These are phyloP conservation scores for Globisporangium mamillatum DNA, from an alignment of 352 stramenopile species.

Conservation along the genomic window DNA sequence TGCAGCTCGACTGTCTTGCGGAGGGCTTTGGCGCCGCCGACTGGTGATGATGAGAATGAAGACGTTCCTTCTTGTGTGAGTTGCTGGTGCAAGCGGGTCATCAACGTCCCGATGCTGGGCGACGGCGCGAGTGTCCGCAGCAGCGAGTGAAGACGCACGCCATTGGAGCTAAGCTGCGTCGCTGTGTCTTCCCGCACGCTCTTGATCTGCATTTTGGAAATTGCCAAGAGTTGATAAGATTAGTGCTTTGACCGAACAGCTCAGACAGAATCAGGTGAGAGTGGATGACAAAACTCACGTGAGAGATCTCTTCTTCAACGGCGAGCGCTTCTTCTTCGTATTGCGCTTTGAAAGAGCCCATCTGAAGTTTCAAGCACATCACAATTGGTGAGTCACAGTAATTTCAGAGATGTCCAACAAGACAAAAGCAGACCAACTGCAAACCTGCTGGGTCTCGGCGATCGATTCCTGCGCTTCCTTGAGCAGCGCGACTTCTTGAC, in stretches of 20 bases:
- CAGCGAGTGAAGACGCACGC: constrained; percentile 58
- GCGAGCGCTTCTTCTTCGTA: constrained; percentile 63
- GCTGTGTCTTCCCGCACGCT: constrained; percentile 44
- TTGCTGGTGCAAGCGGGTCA: constrained; percentile 75
- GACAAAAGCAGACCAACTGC: not conserved
- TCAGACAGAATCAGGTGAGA: not conserved
- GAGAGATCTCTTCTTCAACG: constrained; percentile 52
- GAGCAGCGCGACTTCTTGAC: constrained; percentile 63
- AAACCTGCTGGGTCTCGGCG: constrained; percentile 42
- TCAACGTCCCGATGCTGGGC: constrained; percentile 61
- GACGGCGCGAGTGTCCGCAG: constrained; percentile 57
- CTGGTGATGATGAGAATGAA: constrained; percentile 10
- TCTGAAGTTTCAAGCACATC: constrained; percentile 19
- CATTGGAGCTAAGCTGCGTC: constrained; percentile 54
- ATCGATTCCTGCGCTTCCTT: constrained; percentile 47
- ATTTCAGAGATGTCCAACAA: not conserved
- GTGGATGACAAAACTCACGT: constrained; percentile 29
- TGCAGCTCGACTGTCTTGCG: constrained; percentile 68
- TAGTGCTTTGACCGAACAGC: not conserved
- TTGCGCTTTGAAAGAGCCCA: constrained; percentile 58
- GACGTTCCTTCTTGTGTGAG: constrained; percentile 35
- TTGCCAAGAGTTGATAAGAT: not conserved
- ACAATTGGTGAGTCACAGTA: constrained; percentile 2
- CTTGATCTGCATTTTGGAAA: constrained; percentile 31
- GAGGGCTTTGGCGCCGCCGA: constrained; percentile 17